Percentiles rank a stretch among this genome's conserved stretches.
Evolutionary conservation across 2,329 filamentous ascomycete genomes (phyloP).

Genomic region (Colletotrichum incanum): DNA sequence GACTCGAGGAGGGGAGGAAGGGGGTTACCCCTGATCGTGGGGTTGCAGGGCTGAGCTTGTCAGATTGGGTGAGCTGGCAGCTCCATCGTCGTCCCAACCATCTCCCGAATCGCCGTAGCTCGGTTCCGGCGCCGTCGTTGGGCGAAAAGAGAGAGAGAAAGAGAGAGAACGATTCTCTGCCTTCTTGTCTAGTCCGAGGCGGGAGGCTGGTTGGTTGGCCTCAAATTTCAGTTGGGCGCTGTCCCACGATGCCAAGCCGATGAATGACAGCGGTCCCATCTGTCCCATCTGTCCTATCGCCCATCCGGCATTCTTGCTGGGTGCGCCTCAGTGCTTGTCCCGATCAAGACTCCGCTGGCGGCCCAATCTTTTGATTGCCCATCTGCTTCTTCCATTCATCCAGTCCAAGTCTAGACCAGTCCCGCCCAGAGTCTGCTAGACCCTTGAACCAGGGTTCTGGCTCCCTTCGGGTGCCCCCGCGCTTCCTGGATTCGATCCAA

Average conservation of each 20-base stretch:
- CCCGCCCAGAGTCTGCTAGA: neutral
- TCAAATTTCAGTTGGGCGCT: constrained; percentile 26
- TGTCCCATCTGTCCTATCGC: constrained; percentile 11
- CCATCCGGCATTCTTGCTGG: neutral
- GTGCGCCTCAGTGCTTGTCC: constrained; percentile 6
- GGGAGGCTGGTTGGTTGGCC: constrained; percentile 13
- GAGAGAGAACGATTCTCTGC: neutral
- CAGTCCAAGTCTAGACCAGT: constrained; percentile 14
- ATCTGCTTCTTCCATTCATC: neutral
- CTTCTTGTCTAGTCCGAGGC: neutral
- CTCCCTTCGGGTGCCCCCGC: constrained; percentile 2
- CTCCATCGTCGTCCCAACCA: constrained; percentile 37
- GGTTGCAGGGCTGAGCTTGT: constrained; percentile 45
- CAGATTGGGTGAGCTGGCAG: constrained; percentile 44
- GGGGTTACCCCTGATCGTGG: constrained; percentile 39
- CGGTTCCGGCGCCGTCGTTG: constrained; percentile 8
- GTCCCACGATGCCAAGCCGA: constrained; percentile 32
- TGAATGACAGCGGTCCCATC: constrained; percentile 17
- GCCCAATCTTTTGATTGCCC: constrained; percentile 20
- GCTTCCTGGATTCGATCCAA: constrained; percentile 31
- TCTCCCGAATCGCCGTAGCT: constrained; percentile 6
- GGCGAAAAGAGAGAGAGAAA: constrained; percentile 8
- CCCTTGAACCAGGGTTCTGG: constrained; percentile 14
- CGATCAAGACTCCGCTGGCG: constrained; percentile 6
- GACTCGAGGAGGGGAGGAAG: neutral